Base-by-base conservation (phyloP, 2,329 filamentous ascomycete species). In the Colletotrichum caudatum region DNA sequence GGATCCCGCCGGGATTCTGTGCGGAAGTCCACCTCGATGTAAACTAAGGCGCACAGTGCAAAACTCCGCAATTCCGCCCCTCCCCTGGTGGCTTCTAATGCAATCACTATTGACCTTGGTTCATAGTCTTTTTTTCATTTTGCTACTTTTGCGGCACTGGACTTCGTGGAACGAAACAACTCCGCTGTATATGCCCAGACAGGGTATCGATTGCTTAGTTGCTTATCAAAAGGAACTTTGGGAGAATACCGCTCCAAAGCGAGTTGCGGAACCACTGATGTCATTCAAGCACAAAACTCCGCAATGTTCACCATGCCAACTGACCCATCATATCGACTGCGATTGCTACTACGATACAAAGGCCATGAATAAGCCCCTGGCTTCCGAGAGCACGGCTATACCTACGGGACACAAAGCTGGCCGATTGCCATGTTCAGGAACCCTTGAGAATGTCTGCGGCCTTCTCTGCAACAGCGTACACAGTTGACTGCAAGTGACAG, bases 381-480 rank as follows among this genome's bases (percentile, higher is more conserved):
- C 12, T 3, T 56, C 3, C 6, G 18, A 35, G 18, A 35, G 18
- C 8, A 4, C 11, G 9, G 23, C 12, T n/a, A 5, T 12, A 23
- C 0, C 1, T 23, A 0, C 6, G 2, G 5, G 12, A 35, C 20
- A 57, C 2, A 9, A 1, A 23, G 39, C 12, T 3, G 29, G 11
- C 20, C 20, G n/a, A 3, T 23, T 2, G 4, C 7, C 23, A 16
- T 41, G 1, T 20, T 59, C 7, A 70, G 11, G 20, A 29, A 11
- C 26, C 44, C 44, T 71, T 71, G 1, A 72, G 57, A 2, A 72
- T 44, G 33, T 72, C 66, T 3, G 69, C 59, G 20, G 69, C 78
- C 60, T 79, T 78, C 58, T 80, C 78, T 0, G 81, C 81, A 20
- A 82, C 77, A 2, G 80, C 80, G 59, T 82, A 82, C 0, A 82